Evolutionary conservation across 2,329 filamentous ascomycete genomes (phyloP).

Genomic region (Boeremia lycopersici): DNA sequence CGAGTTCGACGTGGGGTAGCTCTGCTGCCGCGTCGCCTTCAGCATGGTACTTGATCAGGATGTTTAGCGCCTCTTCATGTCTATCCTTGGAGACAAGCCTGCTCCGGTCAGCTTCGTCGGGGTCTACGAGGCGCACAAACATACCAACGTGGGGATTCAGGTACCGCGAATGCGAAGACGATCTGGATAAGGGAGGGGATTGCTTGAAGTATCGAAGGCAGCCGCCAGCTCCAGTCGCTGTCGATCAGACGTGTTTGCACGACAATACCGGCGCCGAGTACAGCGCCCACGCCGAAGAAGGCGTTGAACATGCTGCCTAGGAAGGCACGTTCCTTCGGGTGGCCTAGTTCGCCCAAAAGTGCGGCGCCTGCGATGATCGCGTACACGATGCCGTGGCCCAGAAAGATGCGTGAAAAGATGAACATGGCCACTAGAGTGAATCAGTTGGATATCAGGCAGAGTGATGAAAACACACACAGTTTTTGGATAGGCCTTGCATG

Average conservation of each 20-base stretch:
- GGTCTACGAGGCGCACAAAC: too few relatives aligned
- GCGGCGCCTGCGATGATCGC: conserved; percentile 69
- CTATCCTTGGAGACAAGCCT: conserved; percentile 67
- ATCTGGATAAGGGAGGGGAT: conserved; percentile 68
- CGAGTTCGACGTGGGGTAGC: conserved; percentile 69
- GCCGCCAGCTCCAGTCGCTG: conserved; percentile 70
- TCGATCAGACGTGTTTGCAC: conserved; percentile 66
- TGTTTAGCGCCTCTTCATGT: conserved; percentile 64
- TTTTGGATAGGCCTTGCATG: conserved; percentile 60
- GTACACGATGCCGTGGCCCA: conserved; percentile 71
- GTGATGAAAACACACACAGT: conserved; percentile 26
- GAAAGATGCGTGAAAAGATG: conserved; percentile 64
- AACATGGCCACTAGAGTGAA: conserved; percentile 54
- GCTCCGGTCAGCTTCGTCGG: background rate
- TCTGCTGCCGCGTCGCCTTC: conserved; percentile 60
- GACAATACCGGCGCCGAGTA: conserved; percentile 65
- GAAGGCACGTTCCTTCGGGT: conserved; percentile 70
- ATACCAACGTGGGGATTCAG: conserved; percentile 66
- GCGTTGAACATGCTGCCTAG: conserved; percentile 73
- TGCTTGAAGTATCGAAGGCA: conserved; percentile 68
- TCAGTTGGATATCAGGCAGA: too few relatives aligned
- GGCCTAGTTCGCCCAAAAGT: conserved; percentile 69
- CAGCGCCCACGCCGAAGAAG: conserved; percentile 65
- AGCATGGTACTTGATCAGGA: conserved; percentile 69
- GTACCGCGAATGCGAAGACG: conserved; percentile 64